Evolutionary conservation across 768 basidiomycete species (phyloP).

Genomic region (Cyathus striatus): DNA sequence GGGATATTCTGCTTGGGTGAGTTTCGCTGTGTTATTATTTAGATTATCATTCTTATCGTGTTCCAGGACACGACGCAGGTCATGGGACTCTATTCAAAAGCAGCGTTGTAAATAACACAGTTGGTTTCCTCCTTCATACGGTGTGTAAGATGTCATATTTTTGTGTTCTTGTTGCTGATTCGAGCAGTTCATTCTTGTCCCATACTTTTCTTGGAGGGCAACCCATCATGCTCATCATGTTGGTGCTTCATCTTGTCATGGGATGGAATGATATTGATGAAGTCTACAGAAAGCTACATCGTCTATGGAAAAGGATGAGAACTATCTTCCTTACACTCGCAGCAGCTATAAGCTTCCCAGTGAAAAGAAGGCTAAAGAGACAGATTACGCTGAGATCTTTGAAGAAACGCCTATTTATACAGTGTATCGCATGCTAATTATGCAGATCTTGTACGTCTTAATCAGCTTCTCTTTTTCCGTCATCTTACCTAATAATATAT

Average conservation of each 20-base stretch:
- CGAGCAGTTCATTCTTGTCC: constrained; percentile 42
- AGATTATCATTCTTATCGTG: background rate
- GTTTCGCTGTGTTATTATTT: constrained; percentile 1
- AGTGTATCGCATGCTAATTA: constrained; percentile 35
- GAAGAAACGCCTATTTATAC: constrained; percentile 48
- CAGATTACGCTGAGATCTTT: constrained; percentile 44
- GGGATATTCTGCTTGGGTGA: constrained; percentile 51
- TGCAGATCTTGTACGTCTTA: constrained; percentile 38
- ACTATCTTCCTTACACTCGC: constrained; percentile 53
- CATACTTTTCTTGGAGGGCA: constrained; percentile 64
- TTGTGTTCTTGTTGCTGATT: constrained; percentile 9
- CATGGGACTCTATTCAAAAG: constrained; percentile 35
- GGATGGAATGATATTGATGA: background rate
- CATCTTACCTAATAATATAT: background rate
- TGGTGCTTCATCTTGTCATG: constrained; percentile 7
- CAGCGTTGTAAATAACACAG: constrained; percentile 29
- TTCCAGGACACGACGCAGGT: constrained; percentile 39
- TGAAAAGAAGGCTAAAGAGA: constrained; percentile 26
- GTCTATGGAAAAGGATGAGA: constrained; percentile 75
- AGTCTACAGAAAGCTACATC: constrained; percentile 51
- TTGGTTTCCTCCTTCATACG: constrained; percentile 48
- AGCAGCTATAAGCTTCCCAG: constrained; percentile 35
- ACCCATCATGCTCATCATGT: constrained; percentile 70
- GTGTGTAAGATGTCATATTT: constrained; percentile 17
- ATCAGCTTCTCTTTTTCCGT: constrained; percentile 4